These are phyloP conservation scores for Meyerozyma guilliermondii DNA, from an alignment of 1,139 yeast genomes.

Conservation along the genomic window DNA sequence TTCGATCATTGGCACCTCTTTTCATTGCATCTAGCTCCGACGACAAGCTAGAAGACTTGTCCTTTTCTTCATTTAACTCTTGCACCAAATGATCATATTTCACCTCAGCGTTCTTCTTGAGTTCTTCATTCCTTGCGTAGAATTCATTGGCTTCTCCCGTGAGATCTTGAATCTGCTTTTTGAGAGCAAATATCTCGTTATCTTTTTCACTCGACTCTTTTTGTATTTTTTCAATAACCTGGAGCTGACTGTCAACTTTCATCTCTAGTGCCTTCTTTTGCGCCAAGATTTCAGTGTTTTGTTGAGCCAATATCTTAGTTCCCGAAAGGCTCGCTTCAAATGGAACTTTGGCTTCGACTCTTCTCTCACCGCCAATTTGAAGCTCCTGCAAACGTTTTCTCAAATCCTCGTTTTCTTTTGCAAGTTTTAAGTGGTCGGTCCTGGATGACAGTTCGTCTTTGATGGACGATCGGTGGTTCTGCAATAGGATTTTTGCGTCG, in stretches of 20 bases:
- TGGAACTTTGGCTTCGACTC: background rate
- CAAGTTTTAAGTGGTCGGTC: background rate
- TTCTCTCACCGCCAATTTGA: background rate
- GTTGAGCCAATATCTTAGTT: slow-evolving; percentile 9
- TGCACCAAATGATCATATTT: slow-evolving; percentile 13
- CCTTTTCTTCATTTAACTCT: slow-evolving; percentile 14
- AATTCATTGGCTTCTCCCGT: slow-evolving; percentile 27
- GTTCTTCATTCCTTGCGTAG: slow-evolving; percentile 9
- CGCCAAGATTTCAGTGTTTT: slow-evolving; percentile 17
- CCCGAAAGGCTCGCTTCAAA: slow-evolving; percentile 1
- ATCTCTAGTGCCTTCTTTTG: slow-evolving; percentile 2
- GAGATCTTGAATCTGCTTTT: slow-evolving; percentile 20
- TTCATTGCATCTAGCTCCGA: slow-evolving; percentile 17
- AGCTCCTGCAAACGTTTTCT: background rate
- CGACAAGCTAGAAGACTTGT: slow-evolving; percentile 10
- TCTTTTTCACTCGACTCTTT: slow-evolving; percentile 26
- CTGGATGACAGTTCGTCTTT: background rate
- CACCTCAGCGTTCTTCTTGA: slow-evolving; percentile 15
- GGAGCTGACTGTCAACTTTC: slow-evolving; percentile 5
- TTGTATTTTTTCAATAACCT: slow-evolving; percentile 5
- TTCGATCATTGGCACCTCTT: slow-evolving; percentile 15
- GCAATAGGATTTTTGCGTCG: background rate
- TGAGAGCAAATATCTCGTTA: slow-evolving; percentile 10
- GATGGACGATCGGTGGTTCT: background rate
- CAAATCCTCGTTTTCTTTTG: background rate